phyloP scores from a whole-genome alignment of 345 rosid genomes.

The Melastoma malabathricum region DNA sequence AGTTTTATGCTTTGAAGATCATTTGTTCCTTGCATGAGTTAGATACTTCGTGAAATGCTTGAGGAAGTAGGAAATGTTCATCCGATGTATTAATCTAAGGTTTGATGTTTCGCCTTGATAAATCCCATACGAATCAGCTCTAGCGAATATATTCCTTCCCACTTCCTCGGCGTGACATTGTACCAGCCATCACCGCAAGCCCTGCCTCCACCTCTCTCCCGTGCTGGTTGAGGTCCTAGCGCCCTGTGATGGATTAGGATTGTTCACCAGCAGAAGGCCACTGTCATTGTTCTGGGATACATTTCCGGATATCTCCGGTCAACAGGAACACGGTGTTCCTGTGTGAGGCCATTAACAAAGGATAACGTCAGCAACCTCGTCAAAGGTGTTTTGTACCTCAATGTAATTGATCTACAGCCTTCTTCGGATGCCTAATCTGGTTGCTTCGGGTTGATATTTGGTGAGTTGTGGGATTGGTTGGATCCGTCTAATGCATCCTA shows the following conservation, averaged over 20 bases:
- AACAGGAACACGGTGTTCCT: conserved; percentile 76
- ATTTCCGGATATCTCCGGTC: conserved; percentile 55
- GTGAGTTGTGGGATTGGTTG: conserved; percentile 11
- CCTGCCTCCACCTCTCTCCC: too few species aligned
- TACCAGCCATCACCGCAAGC: too few species aligned
- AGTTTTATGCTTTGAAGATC: conserved; percentile 8
- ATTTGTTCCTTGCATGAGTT: neutral
- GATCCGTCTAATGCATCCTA: conserved; percentile 79
- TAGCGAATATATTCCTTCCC: neutral
- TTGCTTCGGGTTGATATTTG: neutral
- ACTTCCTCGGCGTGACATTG: too few species aligned
- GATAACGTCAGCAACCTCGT: conserved; percentile 91
- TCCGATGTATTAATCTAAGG: too few species aligned
- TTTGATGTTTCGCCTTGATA: too few species aligned
- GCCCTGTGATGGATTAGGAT: conserved; percentile 80
- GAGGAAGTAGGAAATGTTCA: too few species aligned
- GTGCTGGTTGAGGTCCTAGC: conserved; percentile 55
- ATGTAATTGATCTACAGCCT: conserved; percentile 28
- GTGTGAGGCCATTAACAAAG: conserved; percentile 23
- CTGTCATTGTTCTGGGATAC: conserved; percentile 79
- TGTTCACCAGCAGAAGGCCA: conserved; percentile 84
- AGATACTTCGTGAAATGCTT: neutral
- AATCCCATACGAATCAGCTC: too few species aligned
- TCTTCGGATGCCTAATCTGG: neutral
- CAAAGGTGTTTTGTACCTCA: conserved; percentile 80